Percentiles rank a stretch among this genome's conserved stretches.
Evolutionary conservation across 2,329 filamentous ascomycete species (phyloP).

Genomic region (Geosmithia morbida): DNA sequence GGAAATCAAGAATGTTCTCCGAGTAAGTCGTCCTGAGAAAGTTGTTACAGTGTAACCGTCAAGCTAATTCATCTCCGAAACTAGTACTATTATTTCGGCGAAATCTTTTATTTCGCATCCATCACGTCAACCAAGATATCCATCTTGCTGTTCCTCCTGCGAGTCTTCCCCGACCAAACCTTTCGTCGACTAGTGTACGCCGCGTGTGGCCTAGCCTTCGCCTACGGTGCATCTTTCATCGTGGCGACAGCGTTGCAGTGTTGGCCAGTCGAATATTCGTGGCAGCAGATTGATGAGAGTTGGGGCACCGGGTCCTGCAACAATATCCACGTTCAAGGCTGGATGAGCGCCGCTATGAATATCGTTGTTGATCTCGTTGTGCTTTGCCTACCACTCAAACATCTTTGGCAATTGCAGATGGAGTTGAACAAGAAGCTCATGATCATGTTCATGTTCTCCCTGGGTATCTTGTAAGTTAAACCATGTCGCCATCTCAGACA

Average conservation of each 20-base stretch:
- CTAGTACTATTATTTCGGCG: slow-evolving; percentile 25
- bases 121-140: slow-evolving; percentile 33
- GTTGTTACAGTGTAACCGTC: slow-evolving; percentile 3
- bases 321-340: slow-evolving; percentile 31
- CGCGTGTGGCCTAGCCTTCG: slow-evolving; percentile 21
- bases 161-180: slow-evolving; percentile 29
- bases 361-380: slow-evolving; percentile 38
- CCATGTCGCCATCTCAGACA: too few species aligned
- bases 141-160: slow-evolving; percentile 38
- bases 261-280: slow-evolving; percentile 33
- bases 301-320: slow-evolving; percentile 28
- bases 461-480: slow-evolving; percentile 30
- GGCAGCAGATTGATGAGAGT: slow-evolving; percentile 35
- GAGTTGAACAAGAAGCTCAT: slow-evolving; percentile 33
- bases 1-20: slow-evolving; percentile 30
- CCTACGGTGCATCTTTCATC: slow-evolving; percentile 26
- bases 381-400: slow-evolving; percentile 31
- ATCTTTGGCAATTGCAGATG: slow-evolving; percentile 25
- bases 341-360: slow-evolving; percentile 34
- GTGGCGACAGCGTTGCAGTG: slow-evolving; percentile 34
- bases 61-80: slow-evolving; percentile 3
- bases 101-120: slow-evolving; percentile 29
- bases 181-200: slow-evolving; percentile 25
- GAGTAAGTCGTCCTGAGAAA: slow-evolving; percentile 1
- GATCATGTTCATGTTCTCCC: slow-evolving; percentile 34